These are phyloP conservation scores for Furcasterigmium sp. DNA, from an alignment of 2,329 filamentous ascomycete genomes.

Conservation along the genomic window DNA sequence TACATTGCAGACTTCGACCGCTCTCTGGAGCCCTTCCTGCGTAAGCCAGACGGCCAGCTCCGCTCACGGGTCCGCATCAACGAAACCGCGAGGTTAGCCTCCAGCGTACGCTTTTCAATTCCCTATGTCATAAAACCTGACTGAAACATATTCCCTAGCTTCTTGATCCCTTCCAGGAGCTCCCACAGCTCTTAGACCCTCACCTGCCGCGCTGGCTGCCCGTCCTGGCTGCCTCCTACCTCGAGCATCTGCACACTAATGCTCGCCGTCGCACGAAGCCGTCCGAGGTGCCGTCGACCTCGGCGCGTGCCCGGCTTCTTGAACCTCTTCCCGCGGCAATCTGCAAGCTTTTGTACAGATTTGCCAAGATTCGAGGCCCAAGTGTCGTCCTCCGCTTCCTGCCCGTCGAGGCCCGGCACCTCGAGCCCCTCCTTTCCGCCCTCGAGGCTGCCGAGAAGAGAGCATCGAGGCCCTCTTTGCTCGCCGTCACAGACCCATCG, in stretches of 20 bases:
- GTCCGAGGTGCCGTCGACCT: constrained; percentile 1
- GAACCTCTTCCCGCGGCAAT: constrained; percentile 64
- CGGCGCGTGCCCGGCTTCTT: constrained; percentile 35
- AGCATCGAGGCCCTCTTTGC: constrained; percentile 5
- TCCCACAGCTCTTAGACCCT: constrained; percentile 87
- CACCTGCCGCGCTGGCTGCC: constrained; percentile 73
- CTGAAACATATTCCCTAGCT: constrained; percentile 28
- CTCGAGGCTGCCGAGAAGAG: constrained; percentile 56
- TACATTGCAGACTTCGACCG: constrained; percentile 54
- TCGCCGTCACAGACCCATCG: constrained; percentile 3
- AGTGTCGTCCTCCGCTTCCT: constrained; percentile 90
- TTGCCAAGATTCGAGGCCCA: constrained; percentile 91
- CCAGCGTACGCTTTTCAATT: constrained; percentile 29
- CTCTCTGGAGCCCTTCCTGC: constrained; percentile 46
- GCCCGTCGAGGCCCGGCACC: constrained; percentile 80
- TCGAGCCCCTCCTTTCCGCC: constrained; percentile 73
- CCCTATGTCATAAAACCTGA: too few species aligned
- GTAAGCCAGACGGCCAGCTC: constrained; percentile 44
- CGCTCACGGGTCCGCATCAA: constrained; percentile 43
- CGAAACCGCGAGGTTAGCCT: constrained; percentile 43
- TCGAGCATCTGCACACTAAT: constrained; percentile 55
- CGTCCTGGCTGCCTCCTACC: constrained; percentile 67
- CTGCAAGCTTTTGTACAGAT: constrained; percentile 75
- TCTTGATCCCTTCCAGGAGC: constrained; percentile 89
- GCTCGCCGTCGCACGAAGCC: constrained; percentile 20